These are phyloP conservation scores for Yarrowia sp. DNA, from an alignment of 805 yeast species.

Conservation along the genomic window DNA sequence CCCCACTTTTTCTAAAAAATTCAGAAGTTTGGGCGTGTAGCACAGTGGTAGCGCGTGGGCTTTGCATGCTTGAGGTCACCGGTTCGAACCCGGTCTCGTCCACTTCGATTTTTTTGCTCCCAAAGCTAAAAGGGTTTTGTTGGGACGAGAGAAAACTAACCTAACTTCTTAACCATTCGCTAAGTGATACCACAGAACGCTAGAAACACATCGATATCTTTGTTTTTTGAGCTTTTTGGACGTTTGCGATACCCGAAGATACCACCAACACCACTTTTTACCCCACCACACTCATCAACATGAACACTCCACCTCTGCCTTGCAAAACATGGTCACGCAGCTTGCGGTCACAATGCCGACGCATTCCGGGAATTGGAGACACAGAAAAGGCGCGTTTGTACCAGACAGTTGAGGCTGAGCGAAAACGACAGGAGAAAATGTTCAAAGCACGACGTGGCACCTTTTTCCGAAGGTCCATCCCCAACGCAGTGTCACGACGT, in stretches of 20 bases:
- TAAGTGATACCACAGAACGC: no score
- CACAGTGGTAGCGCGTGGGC: slow-evolving; percentile 29
- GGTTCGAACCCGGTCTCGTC: slow-evolving; percentile 28
- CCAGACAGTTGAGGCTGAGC: slow-evolving; percentile 17
- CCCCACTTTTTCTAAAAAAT: background rate
- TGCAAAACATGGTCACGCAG: slow-evolving; percentile 10
- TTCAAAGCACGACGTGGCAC: slow-evolving; percentile 9
- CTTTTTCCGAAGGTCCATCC: slow-evolving; percentile 13
- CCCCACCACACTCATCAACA: background rate
- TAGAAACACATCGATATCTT: no score
- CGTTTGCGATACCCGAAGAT: no score
- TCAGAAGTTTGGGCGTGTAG: slow-evolving; percentile 20
- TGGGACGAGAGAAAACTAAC: background rate
- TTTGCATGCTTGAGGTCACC: slow-evolving; percentile 28
- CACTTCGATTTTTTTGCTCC: background rate
- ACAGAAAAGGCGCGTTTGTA: slow-evolving; percentile 6
- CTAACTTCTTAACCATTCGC: background rate
- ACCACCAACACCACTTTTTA: background rate
- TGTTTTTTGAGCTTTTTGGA: no score
- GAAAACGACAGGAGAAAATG: slow-evolving; percentile 8
- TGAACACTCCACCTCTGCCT: slow-evolving; percentile 18
- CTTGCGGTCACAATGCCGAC: background rate
- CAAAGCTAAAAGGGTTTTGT: background rate
- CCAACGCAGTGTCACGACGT: slow-evolving; percentile 16
- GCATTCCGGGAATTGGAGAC: slow-evolving; percentile 3